A percentile compares a stretch with the other conserved stretches of the same genome.
Evolutionary conservation across 2,329 filamentous ascomycete species (phyloP).

Genomic region (Exophiala xenobiotica): DNA sequence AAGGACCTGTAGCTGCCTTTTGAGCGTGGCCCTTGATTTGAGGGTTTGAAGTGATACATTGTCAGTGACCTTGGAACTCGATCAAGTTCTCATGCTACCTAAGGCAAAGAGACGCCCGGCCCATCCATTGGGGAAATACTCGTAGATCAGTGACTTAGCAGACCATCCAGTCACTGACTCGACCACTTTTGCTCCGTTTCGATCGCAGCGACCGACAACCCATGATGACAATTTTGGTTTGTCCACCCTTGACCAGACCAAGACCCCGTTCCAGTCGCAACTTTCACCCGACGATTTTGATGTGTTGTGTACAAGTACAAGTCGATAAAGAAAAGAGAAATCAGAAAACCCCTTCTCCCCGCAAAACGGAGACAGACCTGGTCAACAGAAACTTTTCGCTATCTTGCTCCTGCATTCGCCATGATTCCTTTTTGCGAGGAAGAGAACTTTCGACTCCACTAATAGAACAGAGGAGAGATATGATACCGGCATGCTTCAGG

Average conservation of each 20-base stretch:
- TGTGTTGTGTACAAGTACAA: conserved; percentile 26
- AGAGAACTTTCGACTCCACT: conserved; percentile 20
- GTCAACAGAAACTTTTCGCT: conserved; percentile 12
- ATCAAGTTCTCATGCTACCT: conserved; percentile 1
- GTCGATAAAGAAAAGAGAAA: conserved; percentile 14
- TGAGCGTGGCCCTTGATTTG: too few relatives aligned
- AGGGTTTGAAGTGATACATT: too few relatives aligned
- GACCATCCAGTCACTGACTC: not conserved
- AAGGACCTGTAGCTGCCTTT: too few relatives aligned
- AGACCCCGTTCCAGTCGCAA: conserved; percentile 5
- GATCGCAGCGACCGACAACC: not conserved
- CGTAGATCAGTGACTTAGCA: too few relatives aligned
- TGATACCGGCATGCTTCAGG: not conserved
- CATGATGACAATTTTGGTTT: conserved; percentile 10
- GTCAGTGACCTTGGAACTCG: conserved; percentile 1
- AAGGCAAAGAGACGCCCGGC: not conserved
- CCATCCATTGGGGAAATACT: not conserved
- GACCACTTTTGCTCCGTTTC: conserved; percentile 11
- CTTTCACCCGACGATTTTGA: conserved; percentile 1
- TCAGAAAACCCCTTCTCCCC: conserved; percentile 11
- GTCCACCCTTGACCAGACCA: not conserved
- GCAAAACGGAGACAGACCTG: conserved; percentile 12
- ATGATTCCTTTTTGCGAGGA: conserved; percentile 11
- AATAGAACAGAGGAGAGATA: conserved; percentile 21
- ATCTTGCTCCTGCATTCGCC: conserved; percentile 22